Percentiles rank a stretch among this genome's conserved stretches.
Conservation (phyloP, 1,284 basidiomycete genomes). For the Fistulinella cinereoalba region DNA sequence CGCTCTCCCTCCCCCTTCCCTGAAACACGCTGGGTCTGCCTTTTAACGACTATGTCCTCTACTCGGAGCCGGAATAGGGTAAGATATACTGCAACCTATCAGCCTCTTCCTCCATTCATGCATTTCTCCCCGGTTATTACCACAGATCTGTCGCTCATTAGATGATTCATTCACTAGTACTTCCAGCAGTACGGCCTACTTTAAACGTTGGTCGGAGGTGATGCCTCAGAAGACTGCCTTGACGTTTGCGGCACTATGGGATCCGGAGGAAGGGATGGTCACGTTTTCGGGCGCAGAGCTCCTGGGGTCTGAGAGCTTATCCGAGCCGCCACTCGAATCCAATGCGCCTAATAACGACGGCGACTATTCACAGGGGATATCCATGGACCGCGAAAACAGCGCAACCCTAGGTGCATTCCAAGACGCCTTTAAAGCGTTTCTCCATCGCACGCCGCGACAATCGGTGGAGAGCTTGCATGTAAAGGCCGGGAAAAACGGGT, state of each 20-base stretch:
- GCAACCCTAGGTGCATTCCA: conserved; percentile 27
- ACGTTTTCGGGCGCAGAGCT: conserved; percentile 52
- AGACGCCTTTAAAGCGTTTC: conserved; percentile 30
- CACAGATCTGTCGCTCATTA: conserved; percentile 29
- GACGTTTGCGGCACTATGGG: conserved; percentile 59
- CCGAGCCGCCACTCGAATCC: conserved; percentile 20
- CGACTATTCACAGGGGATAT: conserved; percentile 37
- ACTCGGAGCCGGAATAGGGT: conserved; percentile 22
- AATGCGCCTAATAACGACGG: conserved; percentile 38
- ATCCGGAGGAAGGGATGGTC: conserved; percentile 53
- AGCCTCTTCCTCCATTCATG: background rate
- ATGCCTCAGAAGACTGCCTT: conserved; percentile 53
- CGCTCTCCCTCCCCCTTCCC: background rate
- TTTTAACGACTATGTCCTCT: conserved; percentile 15
- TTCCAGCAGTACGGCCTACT: conserved; percentile 11
- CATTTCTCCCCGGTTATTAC: background rate
- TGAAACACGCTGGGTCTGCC: background rate
- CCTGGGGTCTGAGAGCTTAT: conserved; percentile 35
- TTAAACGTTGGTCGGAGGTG: conserved; percentile 52
- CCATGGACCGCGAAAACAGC: conserved; percentile 36
- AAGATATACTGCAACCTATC: background rate
- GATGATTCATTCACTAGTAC: conserved; percentile 14
- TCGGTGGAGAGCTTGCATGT: conserved; percentile 17
- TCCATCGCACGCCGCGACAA: conserved; percentile 22
- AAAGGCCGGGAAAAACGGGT: conserved; percentile 5